Percentiles rank a stretch among this genome's conserved stretches.
Evolutionary conservation across 345 rosid genomes (phyloP).

Genomic region (Excoecaria agallocha): DNA sequence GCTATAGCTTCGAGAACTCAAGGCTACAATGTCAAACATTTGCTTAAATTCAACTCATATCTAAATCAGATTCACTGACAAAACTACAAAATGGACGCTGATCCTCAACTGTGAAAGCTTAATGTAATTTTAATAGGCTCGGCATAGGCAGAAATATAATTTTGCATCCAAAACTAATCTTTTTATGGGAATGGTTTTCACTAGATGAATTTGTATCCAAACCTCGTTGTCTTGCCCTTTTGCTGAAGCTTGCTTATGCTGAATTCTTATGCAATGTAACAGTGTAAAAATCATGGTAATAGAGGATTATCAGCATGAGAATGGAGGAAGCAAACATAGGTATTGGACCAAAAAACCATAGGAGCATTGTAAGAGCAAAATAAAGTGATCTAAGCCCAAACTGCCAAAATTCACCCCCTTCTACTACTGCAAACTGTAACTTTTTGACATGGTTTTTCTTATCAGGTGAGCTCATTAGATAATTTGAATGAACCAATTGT

Average conservation of each 20-base stretch:
- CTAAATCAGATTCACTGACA: neutral
- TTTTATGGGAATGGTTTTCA: neutral
- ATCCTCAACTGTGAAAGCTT: neutral
- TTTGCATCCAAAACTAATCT: neutral
- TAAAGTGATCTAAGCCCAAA: conserved; percentile 26
- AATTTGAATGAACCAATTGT: conserved; percentile 28
- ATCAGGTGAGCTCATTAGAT: conserved; percentile 30
- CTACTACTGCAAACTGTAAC: conserved; percentile 19
- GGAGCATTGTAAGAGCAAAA: conserved; percentile 22
- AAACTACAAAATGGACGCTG: neutral
- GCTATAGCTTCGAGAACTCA: too few species aligned
- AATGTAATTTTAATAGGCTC: neutral
- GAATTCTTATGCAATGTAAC: conserved; percentile 16
- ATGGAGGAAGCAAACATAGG: conserved; percentile 28
- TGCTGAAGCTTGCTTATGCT: neutral
- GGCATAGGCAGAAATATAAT: neutral
- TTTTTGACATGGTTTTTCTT: conserved; percentile 20
- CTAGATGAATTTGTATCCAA: conserved; percentile 2
- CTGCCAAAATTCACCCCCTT: conserved; percentile 16
- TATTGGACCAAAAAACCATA: conserved; percentile 33
- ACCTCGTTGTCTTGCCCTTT: neutral
- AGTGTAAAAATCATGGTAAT: conserved; percentile 21
- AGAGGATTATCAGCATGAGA: conserved; percentile 18
- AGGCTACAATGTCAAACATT: neutral
- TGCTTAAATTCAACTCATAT: neutral